Evolutionary conservation across 306 rosid genomes (phyloP).

Genomic region (Prunus persica): Prunus_persica_NCBIv2 NC_034009.1:36910001-36910500

Average conservation of each 20-base stretch:
- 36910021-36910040: not conserved
- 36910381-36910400: not conserved
- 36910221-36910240: not conserved
- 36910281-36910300: not conserved
- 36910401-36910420: no score
- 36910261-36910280: not conserved
- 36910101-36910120: not conserved
- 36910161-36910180: not conserved
- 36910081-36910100: not conserved
- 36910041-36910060: not conserved
- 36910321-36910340: not conserved
- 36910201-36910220: not conserved
- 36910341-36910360: not conserved
- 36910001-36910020: not conserved
- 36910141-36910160: not conserved
- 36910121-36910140: not conserved
- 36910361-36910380: not conserved
- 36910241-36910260: not conserved
- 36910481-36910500: not conserved
- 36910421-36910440: not conserved
- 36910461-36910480: not conserved
- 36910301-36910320: not conserved
- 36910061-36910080: not conserved
- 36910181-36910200: not conserved
- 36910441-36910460: not conserved